Conservation (phyloP, 805 yeast species). For the Teunomyces panamensis region DNA sequence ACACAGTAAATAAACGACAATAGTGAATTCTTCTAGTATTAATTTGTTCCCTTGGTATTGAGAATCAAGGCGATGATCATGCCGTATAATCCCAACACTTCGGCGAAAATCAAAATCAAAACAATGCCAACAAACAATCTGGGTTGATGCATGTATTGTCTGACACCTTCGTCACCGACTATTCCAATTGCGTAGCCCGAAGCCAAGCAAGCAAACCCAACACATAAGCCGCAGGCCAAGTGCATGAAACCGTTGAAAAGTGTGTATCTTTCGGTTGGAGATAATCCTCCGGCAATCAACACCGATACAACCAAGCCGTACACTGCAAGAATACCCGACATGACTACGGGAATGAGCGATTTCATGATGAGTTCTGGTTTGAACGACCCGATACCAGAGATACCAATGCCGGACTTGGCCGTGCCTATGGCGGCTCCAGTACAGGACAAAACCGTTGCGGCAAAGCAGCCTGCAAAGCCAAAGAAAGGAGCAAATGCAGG, state of each 20-base stretch:
- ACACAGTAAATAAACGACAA: background rate
- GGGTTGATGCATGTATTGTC: slow-evolving; percentile 85
- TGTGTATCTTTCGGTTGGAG: slow-evolving; percentile 77
- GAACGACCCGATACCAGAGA: slow-evolving; percentile 96
- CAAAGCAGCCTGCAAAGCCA: slow-evolving; percentile 96
- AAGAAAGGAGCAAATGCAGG: slow-evolving; percentile 96
- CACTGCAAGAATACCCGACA: slow-evolving; percentile 96
- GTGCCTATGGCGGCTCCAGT: slow-evolving; percentile 99
- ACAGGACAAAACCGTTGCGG: slow-evolving; percentile 86
- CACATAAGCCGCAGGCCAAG: slow-evolving; percentile 91
- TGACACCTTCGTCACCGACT: slow-evolving; percentile 91
- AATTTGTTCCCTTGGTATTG: slow-evolving; percentile 74
- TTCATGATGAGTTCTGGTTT: slow-evolving; percentile 97
- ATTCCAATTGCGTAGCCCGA: slow-evolving; percentile 96
- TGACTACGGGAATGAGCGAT: slow-evolving; percentile 92
- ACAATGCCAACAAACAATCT: slow-evolving; percentile 87
- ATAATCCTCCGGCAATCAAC: slow-evolving; percentile 84
- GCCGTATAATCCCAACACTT: slow-evolving; percentile 87
- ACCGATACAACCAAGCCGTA: slow-evolving; percentile 97
- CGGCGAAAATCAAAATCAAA: slow-evolving; percentile 84
- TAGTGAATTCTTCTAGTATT: background rate
- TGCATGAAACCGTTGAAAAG: slow-evolving; percentile 98
- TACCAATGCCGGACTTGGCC: slow-evolving; percentile 97
- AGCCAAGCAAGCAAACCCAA: slow-evolving; percentile 94
- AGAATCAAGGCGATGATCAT: slow-evolving; percentile 92